Conservation (phyloP, 805 yeast genomes). For the Kodamaea kaohsiungensis region DNA sequence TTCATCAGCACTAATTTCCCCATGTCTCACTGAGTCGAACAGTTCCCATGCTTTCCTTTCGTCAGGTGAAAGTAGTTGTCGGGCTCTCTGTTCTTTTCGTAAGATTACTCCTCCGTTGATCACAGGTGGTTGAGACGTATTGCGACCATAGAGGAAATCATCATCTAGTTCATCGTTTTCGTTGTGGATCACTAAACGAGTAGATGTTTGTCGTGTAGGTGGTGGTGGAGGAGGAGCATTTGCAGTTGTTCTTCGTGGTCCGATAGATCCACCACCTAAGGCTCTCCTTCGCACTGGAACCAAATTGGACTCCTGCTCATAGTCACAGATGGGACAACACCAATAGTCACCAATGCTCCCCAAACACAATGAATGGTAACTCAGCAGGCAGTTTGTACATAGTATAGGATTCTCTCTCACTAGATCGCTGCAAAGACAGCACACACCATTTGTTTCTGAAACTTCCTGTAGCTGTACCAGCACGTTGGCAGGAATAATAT, state of each 20-base stretch:
- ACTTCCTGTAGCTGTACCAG: background rate
- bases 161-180: slow-evolving; percentile 33
- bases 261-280: background rate
- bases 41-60: slow-evolving; percentile 40
- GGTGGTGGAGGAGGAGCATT: background rate
- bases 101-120: slow-evolving; percentile 40
- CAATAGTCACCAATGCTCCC: slow-evolving; percentile 23
- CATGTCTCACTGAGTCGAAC: slow-evolving; percentile 31
- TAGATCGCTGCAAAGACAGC: slow-evolving; percentile 7
- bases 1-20: background rate
- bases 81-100: slow-evolving; percentile 33
- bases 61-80: slow-evolving; percentile 31
- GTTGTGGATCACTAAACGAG: slow-evolving; percentile 24
- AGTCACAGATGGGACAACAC: slow-evolving; percentile 56
- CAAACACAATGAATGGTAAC: slow-evolving; percentile 5
- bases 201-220: background rate
- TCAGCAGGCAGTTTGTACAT: slow-evolving; percentile 6
- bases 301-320: slow-evolving; percentile 26
- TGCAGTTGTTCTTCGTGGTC: background rate
- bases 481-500: slow-evolving; percentile 8
- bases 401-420: background rate
- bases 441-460: background rate
- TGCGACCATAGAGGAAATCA: slow-evolving; percentile 24
- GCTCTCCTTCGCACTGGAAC: background rate
- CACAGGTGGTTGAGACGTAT: background rate